Percentiles rank a stretch among this genome's conserved stretches.
Conservation (phyloP, 2,329 filamentous ascomycete genomes). For the Sclerotinia borealis region DNA sequence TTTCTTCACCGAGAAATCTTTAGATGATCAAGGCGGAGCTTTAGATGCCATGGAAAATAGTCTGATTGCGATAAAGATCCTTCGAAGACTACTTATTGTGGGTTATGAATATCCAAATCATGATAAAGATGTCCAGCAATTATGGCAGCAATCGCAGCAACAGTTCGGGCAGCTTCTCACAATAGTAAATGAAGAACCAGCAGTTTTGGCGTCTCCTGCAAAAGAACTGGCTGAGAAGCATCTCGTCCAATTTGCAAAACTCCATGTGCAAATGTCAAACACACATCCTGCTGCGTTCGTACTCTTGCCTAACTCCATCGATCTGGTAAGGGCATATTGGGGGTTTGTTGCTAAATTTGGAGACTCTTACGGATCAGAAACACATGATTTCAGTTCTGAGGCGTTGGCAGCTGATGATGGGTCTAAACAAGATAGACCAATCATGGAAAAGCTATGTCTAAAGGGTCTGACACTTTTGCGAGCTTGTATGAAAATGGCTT, state of each 20-base stretch:
- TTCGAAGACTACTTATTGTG: constrained; percentile 70
- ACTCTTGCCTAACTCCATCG: constrained; percentile 70
- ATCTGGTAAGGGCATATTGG: constrained; percentile 81
- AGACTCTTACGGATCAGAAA: constrained; percentile 54
- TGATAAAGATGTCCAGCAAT: constrained; percentile 66
- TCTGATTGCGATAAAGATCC: constrained; percentile 68
- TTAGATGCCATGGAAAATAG: constrained; percentile 68
- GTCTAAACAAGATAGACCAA: constrained; percentile 48
- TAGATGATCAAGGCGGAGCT: constrained; percentile 51
- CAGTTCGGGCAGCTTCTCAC: constrained; percentile 73
- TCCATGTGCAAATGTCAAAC: constrained; percentile 81
- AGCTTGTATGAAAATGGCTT: constrained; percentile 78
- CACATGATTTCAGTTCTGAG: constrained; percentile 39
- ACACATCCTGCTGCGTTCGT: constrained; percentile 77
- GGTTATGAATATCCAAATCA: constrained; percentile 81
- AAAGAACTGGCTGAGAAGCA: constrained; percentile 73
- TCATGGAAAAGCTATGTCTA: constrained; percentile 73
- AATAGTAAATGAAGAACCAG: constrained; percentile 52
- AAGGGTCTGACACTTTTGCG: constrained; percentile 78
- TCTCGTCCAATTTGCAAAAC: constrained; percentile 81
- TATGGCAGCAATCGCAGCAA: constrained; percentile 73
- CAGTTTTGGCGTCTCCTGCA: constrained; percentile 44
- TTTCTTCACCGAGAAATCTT: constrained; percentile 49
- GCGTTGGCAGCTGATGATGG: constrained; percentile 41
- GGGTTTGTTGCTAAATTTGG: constrained; percentile 70